These are phyloP conservation scores for Parachlorella kessleri DNA, from an alignment of 139 green algal genomes.

Conservation along the genomic window DNA sequence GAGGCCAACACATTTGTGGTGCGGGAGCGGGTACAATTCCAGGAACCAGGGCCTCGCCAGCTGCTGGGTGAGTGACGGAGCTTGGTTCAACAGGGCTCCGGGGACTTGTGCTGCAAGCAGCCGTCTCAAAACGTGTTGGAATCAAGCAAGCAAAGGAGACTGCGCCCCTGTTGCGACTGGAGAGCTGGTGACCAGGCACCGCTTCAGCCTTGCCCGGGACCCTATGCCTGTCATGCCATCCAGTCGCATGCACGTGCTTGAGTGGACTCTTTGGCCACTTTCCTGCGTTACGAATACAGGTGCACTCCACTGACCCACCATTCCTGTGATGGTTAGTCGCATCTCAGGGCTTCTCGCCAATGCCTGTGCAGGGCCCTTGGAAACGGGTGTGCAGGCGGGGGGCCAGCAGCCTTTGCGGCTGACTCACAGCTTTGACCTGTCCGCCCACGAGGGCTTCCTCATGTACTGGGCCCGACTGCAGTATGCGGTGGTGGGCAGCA, in stretches of 20 bases:
- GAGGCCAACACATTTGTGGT: neutral
- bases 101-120: neutral
- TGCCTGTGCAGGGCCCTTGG: no score
- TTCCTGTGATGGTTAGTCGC: no score
- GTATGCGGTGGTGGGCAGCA: neutral
- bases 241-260: neutral
- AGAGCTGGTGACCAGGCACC: no score
- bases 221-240: no score
- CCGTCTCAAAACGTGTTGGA: neutral
- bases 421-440: neutral
- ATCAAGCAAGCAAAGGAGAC: no score
- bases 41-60: neutral
- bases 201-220: no score
- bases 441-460: neutral
- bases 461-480: constrained; percentile 26
- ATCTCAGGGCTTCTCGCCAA: no score
- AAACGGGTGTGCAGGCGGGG: neutral
- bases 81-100: neutral
- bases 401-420: neutral
- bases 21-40: neutral
- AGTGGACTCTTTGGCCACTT: neutral
- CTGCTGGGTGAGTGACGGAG: neutral
- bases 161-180: no score
- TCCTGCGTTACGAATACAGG: neutral
- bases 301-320: neutral